A percentile compares a stretch with the other conserved stretches of the same genome.
phyloP scores from a whole-genome alignment of 2,329 filamentous ascomycete species.

The Arthrocladium fulminans region DNA sequence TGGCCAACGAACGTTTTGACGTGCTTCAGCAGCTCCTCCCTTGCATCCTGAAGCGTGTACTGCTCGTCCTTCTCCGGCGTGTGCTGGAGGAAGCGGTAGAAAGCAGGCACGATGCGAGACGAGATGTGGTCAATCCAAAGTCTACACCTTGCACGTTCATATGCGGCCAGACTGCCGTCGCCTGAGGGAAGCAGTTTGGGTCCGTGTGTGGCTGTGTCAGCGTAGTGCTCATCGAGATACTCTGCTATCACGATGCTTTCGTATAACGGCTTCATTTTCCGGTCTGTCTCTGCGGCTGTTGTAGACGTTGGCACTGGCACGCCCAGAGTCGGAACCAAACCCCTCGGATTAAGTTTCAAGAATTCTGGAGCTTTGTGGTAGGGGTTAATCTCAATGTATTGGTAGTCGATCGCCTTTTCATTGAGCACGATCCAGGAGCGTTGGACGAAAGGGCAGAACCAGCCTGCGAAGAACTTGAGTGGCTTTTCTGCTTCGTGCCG shows the following conservation, averaged over 20 bases:
- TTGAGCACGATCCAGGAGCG: conserved; percentile 63
- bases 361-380: conserved; percentile 64
- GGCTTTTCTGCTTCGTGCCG: conserved; percentile 29
- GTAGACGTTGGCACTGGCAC: conserved; percentile 22
- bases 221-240: conserved; percentile 65
- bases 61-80: conserved; percentile 28
- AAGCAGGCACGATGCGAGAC: conserved; percentile 57
- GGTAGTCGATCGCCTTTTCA: conserved; percentile 66
- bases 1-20: conserved; percentile 54
- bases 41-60: conserved; percentile 45
- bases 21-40: conserved; percentile 49
- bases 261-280: conserved; percentile 47
- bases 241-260: conserved; percentile 66
- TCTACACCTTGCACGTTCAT: conserved; percentile 54
- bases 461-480: conserved; percentile 60
- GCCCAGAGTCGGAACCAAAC: conserved; percentile 61
- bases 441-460: conserved; percentile 65
- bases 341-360: conserved; percentile 64
- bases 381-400: conserved; percentile 71
- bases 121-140: conserved; percentile 70
- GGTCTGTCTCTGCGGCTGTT: neutral
- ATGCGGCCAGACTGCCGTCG: conserved; percentile 35
- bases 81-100: conserved; percentile 53
- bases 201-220: conserved; percentile 32
- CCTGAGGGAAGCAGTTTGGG: conserved; percentile 50